phyloP scores from a whole-genome alignment of 805 yeast species.

The Grigorovia yakushimaensis region DNA sequence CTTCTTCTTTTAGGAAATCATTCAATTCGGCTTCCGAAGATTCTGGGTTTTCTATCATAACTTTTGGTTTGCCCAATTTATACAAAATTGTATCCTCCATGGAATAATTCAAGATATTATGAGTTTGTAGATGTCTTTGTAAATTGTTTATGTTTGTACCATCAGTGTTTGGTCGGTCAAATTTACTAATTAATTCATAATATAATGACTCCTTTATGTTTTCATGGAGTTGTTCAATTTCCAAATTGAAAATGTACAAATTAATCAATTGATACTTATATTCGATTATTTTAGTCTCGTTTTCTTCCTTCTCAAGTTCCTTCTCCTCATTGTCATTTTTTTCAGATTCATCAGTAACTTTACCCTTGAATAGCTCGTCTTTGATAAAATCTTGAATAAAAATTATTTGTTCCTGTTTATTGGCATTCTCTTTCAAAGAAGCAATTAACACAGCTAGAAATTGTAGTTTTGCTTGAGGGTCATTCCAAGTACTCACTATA shows the following conservation, averaged over 20 bases:
- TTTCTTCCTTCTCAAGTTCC: no score
- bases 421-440: background rate
- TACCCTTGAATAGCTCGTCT: background rate
- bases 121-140: background rate
- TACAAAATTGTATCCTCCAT: constrained; percentile 1
- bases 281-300: background rate
- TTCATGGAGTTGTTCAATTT: background rate
- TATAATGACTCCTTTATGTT: background rate
- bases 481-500: background rate
- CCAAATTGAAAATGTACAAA: background rate
- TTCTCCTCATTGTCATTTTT: no score
- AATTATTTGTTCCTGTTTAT: background rate
- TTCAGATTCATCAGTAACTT: background rate
- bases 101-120: background rate
- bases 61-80: background rate
- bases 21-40: background rate
- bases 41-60: background rate
- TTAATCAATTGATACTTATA: background rate
- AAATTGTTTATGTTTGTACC: background rate
- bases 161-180: background rate
- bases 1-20: background rate
- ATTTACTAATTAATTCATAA: no score
- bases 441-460: background rate
- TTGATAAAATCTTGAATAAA: background rate
- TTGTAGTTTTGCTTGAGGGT: background rate